Evolutionary conservation across 2,329 filamentous ascomycete species (phyloP).

Genomic region (Penicillium psychrosexuale): DNA sequence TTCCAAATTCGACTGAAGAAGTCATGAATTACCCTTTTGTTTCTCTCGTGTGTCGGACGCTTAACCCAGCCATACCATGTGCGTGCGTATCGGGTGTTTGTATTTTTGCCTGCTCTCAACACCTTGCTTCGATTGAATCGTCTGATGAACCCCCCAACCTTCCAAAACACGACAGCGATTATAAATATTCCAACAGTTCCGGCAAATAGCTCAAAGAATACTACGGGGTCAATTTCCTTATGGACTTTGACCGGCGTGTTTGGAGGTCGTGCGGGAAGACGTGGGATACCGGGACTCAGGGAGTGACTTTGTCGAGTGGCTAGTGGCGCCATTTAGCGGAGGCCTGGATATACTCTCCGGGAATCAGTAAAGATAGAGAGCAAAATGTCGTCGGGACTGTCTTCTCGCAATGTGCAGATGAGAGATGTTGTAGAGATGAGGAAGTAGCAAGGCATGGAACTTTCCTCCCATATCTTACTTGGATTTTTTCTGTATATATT

Average conservation of each 20-base stretch:
- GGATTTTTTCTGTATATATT: not conserved
- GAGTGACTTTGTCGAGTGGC: constrained; percentile 24
- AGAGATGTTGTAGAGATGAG: not conserved
- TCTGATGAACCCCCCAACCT: constrained; percentile 36
- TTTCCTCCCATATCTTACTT: not conserved
- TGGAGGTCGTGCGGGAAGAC: constrained; percentile 24
- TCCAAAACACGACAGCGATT: constrained; percentile 40
- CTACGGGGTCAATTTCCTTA: constrained; percentile 28
- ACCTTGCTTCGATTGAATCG: constrained; percentile 36
- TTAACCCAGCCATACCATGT: constrained; percentile 46
- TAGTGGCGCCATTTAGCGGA: constrained; percentile 32
- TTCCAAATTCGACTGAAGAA: constrained; percentile 21
- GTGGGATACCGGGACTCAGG: constrained; percentile 24
- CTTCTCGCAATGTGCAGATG: not conserved
- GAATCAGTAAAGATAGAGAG: not conserved
- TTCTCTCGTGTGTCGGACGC: constrained; percentile 29
- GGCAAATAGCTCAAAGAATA: constrained; percentile 34
- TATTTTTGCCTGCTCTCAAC: constrained; percentile 29
- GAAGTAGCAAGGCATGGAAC: not conserved
- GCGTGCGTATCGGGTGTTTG: constrained; percentile 35
- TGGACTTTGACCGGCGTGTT: constrained; percentile 22
- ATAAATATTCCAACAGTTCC: constrained; percentile 40
- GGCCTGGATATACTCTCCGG: constrained; percentile 3
- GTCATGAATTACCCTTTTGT: constrained; percentile 25
- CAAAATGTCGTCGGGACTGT: not conserved